Evolutionary conservation across 2,329 filamentous ascomycete genomes (phyloP).

Genomic region (Tolypocladium nubicola): DNA sequence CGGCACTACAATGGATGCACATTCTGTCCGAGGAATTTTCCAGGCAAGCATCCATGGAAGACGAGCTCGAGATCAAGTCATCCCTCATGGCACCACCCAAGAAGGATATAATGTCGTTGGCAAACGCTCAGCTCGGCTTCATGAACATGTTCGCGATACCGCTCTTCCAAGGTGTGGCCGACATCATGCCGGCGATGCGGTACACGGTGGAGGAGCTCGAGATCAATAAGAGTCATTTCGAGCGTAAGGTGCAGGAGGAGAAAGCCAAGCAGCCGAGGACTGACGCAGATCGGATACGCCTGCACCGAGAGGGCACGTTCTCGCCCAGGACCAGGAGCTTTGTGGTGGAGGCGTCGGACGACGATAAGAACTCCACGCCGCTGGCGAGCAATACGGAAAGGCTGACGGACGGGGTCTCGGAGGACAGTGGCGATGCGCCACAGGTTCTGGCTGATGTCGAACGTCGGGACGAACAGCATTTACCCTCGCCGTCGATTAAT

Average conservation of each 20-base stretch:
- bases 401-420: conserved; percentile 9
- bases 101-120: conserved; percentile 72
- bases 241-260: conserved; percentile 54
- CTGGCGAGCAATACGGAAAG: conserved; percentile 9
- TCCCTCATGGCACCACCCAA: conserved; percentile 78
- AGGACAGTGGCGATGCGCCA: conserved; percentile 11
- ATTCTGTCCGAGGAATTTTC: conserved; percentile 95
- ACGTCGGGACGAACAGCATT: conserved; percentile 12
- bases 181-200: conserved; percentile 73
- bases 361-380: conserved; percentile 10
- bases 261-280: conserved; percentile 34
- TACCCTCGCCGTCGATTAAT: conserved; percentile 8
- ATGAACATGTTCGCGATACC: conserved; percentile 95
- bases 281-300: conserved; percentile 24
- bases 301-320: conserved; percentile 28
- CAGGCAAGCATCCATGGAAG: conserved; percentile 85
- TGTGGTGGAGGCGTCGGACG: conserved; percentile 17
- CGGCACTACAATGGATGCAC: conserved; percentile 81
- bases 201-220: conserved; percentile 79
- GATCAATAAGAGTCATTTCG: conserved; percentile 65
- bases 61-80: conserved; percentile 75
- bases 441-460: conserved; percentile 12
- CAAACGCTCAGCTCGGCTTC: conserved; percentile 84
- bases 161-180: conserved; percentile 77
- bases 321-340: conserved; percentile 35